Percentiles rank a stretch among this genome's conserved stretches.
These are phyloP conservation scores for Saccharomyces hybrid DNA, from an alignment of 1,139 yeast genomes.

Conservation along the genomic window DNA sequence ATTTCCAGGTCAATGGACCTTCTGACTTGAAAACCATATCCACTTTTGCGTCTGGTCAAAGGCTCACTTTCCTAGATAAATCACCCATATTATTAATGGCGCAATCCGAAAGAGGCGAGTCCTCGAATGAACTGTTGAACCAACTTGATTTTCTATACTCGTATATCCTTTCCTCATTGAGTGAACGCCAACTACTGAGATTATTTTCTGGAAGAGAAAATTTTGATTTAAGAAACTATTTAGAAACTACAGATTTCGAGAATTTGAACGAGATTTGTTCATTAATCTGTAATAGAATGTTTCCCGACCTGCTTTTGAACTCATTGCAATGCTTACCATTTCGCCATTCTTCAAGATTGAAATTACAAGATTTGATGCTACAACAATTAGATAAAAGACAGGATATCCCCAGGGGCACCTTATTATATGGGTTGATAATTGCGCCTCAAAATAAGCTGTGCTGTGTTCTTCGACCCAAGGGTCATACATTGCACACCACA, in stretches of 20 bases:
- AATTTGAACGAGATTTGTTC: conserved; percentile 23
- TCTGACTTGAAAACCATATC: conserved; percentile 36
- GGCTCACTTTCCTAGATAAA: conserved; percentile 53
- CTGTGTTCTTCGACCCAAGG: conserved; percentile 54
- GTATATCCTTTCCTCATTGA: conserved; percentile 71
- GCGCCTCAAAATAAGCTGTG: conserved; percentile 49
- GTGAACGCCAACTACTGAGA: conserved; percentile 63
- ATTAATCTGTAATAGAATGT: conserved; percentile 36
- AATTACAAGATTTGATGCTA: conserved; percentile 32
- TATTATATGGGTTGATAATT: conserved; percentile 56
- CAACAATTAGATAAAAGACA: conserved; percentile 17
- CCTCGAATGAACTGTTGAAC: conserved; percentile 47
- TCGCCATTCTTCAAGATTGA: conserved; percentile 39
- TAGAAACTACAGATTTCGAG: conserved; percentile 40
- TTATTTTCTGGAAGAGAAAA: conserved; percentile 67
- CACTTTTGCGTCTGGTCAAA: conserved; percentile 37
- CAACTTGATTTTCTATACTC: conserved; percentile 73
- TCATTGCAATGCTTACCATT: conserved; percentile 54
- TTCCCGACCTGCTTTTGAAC: conserved; percentile 52
- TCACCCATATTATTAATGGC: conserved; percentile 72
- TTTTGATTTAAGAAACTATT: conserved; percentile 69
- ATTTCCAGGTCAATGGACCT: conserved; percentile 32
- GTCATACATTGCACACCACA: conserved; percentile 61
- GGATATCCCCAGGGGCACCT: conserved; percentile 29
- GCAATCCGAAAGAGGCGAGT: conserved; percentile 50